Base-by-base conservation (phyloP, 2,329 filamentous ascomycete species). In the Aphanocladium album region DNA sequence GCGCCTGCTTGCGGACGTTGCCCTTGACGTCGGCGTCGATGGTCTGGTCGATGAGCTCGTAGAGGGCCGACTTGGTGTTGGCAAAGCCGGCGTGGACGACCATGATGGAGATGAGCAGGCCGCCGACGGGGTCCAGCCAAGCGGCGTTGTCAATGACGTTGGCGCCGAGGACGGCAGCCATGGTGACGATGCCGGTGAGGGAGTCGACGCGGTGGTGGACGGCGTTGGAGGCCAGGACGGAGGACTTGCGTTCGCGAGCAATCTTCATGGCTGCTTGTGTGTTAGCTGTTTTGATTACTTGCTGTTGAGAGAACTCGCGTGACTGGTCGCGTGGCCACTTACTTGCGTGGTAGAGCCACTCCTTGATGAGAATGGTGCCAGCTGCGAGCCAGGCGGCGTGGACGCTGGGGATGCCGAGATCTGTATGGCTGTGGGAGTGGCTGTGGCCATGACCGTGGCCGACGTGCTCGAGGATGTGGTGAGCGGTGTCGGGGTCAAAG, bases 321-420 rank as follows among this genome's bases (percentile, higher is more conserved):
- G 47, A 21, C 14, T 7, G 11, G 9, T 12, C n/a, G n/a, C n/a
- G n/a, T n/a, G n/a, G n/a, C n/a, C 27, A 85, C 90, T 80, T 86
- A 95, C 93, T 99, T 65, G 93, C 91, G 79, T 89, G 88, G 72
- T 98, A 99, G 27, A 99, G 80, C 91, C 93, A 99, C 76, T 99
- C 95, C 77, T 99, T 99, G 69, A 98, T 80, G 27, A 91, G 75
- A 61, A 99, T 95, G 2, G 91, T 96, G 21, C 91, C 93, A 45
- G 85, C 89, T 39, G 95, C 93, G 62, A 99, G 78, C 95, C 95
- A 99, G 8, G 91, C 93, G 23, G 95, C 95, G 73, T 98, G 93
- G 66, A 99, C 83, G 73, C 91, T 96, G 0, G 95, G 95, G 1
- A 83, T 77, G 60, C 82, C 82, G 12, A 76, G 66, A 30, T 69